Evolutionary conservation across 352 stramenopile species (phyloP).

Genomic region (Phytophthora hibernalis): DNA sequence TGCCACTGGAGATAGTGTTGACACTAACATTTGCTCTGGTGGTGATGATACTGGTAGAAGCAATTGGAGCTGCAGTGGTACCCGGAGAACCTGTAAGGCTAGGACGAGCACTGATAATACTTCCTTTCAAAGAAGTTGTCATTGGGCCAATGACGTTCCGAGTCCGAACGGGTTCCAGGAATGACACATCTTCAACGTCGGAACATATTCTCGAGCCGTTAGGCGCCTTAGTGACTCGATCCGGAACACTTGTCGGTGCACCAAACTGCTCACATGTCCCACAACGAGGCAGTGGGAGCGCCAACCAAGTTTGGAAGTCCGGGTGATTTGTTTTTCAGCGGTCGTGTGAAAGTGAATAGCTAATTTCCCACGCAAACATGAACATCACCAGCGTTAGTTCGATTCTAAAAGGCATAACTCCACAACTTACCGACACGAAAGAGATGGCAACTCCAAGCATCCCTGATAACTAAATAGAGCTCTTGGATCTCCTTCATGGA

Average conservation of each 20-base stretch:
- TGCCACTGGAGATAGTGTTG: constrained; percentile 7
- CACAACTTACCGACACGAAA: constrained; percentile 61
- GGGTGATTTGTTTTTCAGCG: constrained; percentile 17
- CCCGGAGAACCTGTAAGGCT: background rate
- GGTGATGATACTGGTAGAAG: background rate
- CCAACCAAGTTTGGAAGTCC: constrained; percentile 48
- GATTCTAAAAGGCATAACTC: background rate
- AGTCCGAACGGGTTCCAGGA: constrained; percentile 24
- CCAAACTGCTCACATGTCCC: constrained; percentile 63
- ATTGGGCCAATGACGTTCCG: background rate
- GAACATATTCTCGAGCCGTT: constrained; percentile 30
- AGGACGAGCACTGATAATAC: background rate
- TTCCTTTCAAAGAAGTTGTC: background rate
- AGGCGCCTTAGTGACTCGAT: background rate
- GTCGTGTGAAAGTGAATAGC: constrained; percentile 29
- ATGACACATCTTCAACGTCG: constrained; percentile 43
- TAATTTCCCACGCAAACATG: background rate
- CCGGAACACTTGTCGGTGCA: background rate
- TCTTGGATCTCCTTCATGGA: constrained; percentile 27
- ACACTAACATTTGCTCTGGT: background rate
- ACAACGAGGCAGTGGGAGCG: constrained; percentile 57
- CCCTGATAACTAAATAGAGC: constrained; percentile 59
- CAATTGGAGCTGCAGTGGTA: background rate
- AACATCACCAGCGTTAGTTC: background rate
- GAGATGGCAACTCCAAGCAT: constrained; percentile 60